These are phyloP conservation scores for Didymosphaeria variabile DNA, from an alignment of 2,329 filamentous ascomycete species.

Conservation along the genomic window DNA sequence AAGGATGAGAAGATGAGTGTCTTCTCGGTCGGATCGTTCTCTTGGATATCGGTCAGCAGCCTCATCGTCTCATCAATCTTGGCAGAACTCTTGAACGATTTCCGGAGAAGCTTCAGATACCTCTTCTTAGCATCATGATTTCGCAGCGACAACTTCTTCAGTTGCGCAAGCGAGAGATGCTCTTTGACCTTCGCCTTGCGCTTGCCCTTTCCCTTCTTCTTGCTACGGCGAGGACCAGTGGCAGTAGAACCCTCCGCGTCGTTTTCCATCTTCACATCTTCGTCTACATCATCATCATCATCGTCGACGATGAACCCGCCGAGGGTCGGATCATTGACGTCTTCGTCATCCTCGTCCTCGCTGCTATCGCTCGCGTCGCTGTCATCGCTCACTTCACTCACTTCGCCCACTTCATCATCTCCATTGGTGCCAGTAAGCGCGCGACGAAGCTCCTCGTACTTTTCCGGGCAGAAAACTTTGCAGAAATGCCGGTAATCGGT, in stretches of 20 bases:
- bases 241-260: conserved; percentile 5
- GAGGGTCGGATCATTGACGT: conserved; percentile 49
- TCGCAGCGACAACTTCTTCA: conserved; percentile 72
- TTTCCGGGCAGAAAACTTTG: conserved; percentile 72
- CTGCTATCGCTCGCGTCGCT: conserved; percentile 45
- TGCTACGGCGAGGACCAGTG: conserved; percentile 3
- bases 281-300: conserved; percentile 45
- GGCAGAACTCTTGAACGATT: conserved; percentile 76
- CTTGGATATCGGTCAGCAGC: conserved; percentile 64
- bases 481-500: conserved; percentile 80
- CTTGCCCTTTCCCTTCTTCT: conserved; percentile 55
- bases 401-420: conserved; percentile 28
- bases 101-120: conserved; percentile 74
- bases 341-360: conserved; percentile 51
- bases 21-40: conserved; percentile 69
- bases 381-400: conserved; percentile 42
- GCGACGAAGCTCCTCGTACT: conserved; percentile 41
- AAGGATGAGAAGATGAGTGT: conserved; percentile 86
- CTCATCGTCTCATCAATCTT: conserved; percentile 77
- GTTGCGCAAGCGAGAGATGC: conserved; percentile 64
- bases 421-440: conserved; percentile 31
- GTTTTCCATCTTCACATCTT: conserved; percentile 17
- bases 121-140: conserved; percentile 71
- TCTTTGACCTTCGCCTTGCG: conserved; percentile 54
- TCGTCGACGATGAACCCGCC: conserved; percentile 66